Percentiles rank a stretch among this genome's conserved stretches.
phyloP scores from a whole-genome alignment of 2,329 filamentous ascomycete species.

The Ambrosiella beaveri region DNA sequence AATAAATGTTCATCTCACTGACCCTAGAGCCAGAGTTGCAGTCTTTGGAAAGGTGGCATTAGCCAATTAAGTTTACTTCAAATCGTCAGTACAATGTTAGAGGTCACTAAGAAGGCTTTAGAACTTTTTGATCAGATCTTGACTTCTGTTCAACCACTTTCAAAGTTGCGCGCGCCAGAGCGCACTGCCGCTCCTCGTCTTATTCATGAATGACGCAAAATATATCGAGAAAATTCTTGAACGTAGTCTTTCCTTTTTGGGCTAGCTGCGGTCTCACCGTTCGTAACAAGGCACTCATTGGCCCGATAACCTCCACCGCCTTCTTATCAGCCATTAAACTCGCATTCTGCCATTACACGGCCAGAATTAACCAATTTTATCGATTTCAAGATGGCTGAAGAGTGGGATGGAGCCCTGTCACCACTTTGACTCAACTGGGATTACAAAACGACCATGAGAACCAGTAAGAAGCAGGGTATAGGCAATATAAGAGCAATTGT shows the following conservation, averaged over 20 bases:
- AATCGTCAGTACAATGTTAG: no score
- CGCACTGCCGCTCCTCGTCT: not conserved
- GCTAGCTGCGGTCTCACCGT: constrained; percentile 3
- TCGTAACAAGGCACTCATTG: not conserved
- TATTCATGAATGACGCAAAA: not conserved
- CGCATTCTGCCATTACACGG: constrained; percentile 7
- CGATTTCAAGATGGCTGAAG: not conserved
- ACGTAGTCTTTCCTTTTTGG: not conserved
- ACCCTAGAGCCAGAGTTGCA: not conserved
- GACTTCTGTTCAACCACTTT: not conserved
- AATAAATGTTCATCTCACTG: not conserved
- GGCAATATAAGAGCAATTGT: not conserved
- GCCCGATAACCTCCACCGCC: constrained; percentile 10
- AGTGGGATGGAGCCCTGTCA: not conserved
- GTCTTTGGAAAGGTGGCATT: not conserved
- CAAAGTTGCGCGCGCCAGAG: not conserved
- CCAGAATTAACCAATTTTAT: not conserved
- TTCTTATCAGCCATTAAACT: not conserved
- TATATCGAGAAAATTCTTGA: not conserved
- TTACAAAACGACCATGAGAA: not conserved
- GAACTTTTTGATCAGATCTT: not conserved
- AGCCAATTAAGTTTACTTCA: no score
- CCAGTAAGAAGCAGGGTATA: not conserved
- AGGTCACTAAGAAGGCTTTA: no score
- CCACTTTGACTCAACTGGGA: not conserved